Evolutionary conservation across 2,329 filamentous ascomycete species (phyloP).

Genomic region (Chrysoporthe puriensis): DNA sequence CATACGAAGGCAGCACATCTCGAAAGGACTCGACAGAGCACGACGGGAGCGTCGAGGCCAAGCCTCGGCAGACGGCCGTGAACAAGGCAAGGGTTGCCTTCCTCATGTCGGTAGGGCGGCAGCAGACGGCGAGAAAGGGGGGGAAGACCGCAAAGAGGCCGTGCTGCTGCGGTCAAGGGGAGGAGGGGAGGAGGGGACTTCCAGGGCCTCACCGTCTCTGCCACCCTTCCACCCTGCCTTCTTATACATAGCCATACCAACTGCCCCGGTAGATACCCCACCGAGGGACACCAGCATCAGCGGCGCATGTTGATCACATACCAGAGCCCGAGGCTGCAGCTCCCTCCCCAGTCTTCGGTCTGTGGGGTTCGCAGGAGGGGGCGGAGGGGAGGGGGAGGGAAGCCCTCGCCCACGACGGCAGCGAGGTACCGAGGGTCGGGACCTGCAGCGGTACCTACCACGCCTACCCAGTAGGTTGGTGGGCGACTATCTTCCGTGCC

Average conservation of each 20-base stretch:
- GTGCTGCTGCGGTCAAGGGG: too few species aligned
- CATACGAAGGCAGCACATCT: slow-evolving; percentile 33
- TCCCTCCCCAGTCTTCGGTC: neutral
- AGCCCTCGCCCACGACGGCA: neutral
- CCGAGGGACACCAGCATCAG: too few species aligned
- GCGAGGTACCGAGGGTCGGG: neutral
- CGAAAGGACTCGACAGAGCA: slow-evolving; percentile 31
- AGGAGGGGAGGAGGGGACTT: too few species aligned
- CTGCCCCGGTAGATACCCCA: too few species aligned
- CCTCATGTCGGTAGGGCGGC: neutral
- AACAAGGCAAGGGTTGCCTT: neutral
- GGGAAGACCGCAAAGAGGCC: neutral
- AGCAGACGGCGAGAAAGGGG: neutral
- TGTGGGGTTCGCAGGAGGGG: neutral
- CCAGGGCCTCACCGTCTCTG: too few species aligned
- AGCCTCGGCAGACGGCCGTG: neutral
- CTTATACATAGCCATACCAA: too few species aligned
- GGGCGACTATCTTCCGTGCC: too few species aligned
- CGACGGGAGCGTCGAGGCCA: slow-evolving; percentile 2
- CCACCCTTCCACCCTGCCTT: too few species aligned
- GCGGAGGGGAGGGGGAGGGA: neutral
- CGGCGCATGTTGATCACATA: too few species aligned
- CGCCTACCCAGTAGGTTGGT: too few species aligned
- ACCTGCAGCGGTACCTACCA: neutral
- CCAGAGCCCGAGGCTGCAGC: neutral